Conservation (phyloP, 148 eudicot genomes). For the Chenopodium quinoa region DNA sequence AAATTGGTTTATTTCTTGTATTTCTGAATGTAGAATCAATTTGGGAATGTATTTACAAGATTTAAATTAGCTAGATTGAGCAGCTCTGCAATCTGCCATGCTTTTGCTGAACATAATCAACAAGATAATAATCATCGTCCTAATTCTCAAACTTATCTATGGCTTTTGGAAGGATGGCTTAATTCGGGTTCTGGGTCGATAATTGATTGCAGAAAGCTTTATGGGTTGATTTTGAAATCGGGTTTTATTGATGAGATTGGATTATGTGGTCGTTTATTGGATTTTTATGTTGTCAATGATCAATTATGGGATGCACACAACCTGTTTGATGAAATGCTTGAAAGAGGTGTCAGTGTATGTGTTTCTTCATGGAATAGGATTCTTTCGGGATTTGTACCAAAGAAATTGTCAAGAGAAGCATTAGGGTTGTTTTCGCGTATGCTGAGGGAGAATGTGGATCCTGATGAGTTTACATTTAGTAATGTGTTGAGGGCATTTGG, state of each 20-base stretch:
- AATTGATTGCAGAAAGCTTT: constrained; percentile 49
- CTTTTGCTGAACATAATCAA: constrained; percentile 20
- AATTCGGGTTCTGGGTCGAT: constrained; percentile 46
- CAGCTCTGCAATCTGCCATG: constrained; percentile 16
- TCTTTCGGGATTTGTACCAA: constrained; percentile 32
- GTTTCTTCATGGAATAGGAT: constrained; percentile 48
- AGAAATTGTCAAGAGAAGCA: constrained; percentile 33
- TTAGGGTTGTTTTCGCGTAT: constrained; percentile 46
- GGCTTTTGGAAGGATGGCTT: constrained; percentile 55
- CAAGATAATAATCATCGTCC: constrained; percentile 26
- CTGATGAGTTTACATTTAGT: constrained; percentile 53
- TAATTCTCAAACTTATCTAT: constrained; percentile 55
- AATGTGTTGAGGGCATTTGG: constrained; percentile 52
- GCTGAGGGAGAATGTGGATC: constrained; percentile 42
- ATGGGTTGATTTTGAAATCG: constrained; percentile 53
- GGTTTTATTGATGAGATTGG: constrained; percentile 48
- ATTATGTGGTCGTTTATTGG: constrained; percentile 41
- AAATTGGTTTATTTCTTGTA: not conserved
- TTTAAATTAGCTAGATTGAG: constrained; percentile 19
- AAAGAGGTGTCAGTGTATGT: constrained; percentile 26
- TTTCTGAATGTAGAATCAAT: constrained; percentile 27
- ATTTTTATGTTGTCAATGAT: constrained; percentile 41
- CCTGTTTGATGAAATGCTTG: constrained; percentile 52
- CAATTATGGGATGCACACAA: constrained; percentile 44
- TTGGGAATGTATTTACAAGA: constrained; percentile 13